A percentile compares a stretch with the other conserved stretches of the same genome.
Conservation (phyloP, 768 basidiomycete genomes). For the Multifurca ochricompacta region DNA sequence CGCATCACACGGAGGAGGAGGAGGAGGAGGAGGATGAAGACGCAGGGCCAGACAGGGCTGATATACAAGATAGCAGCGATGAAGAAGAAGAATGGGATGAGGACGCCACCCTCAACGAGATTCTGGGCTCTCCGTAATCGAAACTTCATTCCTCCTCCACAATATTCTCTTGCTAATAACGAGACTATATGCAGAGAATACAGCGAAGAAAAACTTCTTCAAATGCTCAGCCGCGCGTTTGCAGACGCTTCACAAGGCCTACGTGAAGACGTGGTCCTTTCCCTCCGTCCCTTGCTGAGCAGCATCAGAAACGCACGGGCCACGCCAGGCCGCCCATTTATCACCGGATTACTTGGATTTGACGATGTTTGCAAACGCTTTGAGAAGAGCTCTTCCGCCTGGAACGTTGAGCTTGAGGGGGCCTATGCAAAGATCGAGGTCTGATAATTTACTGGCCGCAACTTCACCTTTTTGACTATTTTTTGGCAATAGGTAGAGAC, state of each 20-base stretch:
- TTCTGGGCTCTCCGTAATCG: constrained; percentile 7
- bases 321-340: constrained; percentile 4
- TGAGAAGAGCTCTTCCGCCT: not conserved
- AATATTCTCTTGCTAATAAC: not conserved
- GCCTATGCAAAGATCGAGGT: constrained; percentile 14
- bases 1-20: not conserved
- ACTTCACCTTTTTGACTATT: no score
- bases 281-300: not conserved
- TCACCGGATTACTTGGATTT: constrained; percentile 9
- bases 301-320: not conserved
- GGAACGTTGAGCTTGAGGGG: not conserved
- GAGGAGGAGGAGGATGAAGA: not conserved
- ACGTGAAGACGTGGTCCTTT: not conserved
- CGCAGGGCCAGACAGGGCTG: not conserved
- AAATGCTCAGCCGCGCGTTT: constrained; percentile 3
- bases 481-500: not conserved
- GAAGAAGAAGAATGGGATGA: constrained; percentile 7
- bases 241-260: constrained; percentile 3
- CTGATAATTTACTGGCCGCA: not conserved
- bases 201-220: not conserved
- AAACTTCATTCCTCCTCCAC: not conserved
- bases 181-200: not conserved
- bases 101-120: constrained; percentile 5
- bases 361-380: constrained; percentile 14
- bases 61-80: not conserved